Evolutionary conservation across 2,329 filamentous ascomycete species (phyloP), one percentile per base, ranked within the genome.

Genomic region (Aspergillus chevalieri): DNA sequence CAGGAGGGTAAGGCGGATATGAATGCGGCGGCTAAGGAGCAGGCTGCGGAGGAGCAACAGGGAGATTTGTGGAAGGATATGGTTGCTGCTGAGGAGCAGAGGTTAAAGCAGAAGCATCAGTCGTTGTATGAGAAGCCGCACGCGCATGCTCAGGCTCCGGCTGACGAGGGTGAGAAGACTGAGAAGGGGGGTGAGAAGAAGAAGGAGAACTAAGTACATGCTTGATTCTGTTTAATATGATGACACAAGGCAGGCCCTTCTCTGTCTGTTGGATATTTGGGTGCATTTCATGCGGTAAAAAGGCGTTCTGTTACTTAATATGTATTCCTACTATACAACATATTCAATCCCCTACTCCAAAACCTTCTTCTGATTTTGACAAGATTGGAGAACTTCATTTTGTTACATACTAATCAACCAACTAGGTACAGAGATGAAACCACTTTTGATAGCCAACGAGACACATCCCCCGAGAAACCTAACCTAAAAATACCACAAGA

Each of bases 21-120:
- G 17, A 19, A 15, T 41, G 38, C 38, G 7, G 15, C 38, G 8
- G 17, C 15, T 41, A 87, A 92, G 70, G 87, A 87, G 47, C 78
- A 88, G 57, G 88, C 94, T 80, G 92, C 91, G 82, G 79, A 87
- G 55, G 93, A 94, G 69, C 80, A 85, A 66, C 88, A 89, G 42
- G 88, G 95, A 74, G 91, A 97, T 70, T 79, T 96, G 62, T 98
- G 93, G 93, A 93, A 71, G 65, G 73, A 76, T 46, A 77, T 77
- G 74, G 72, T 77, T 52, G 72, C 68, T 47, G 70, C 69, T 4
- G 72, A 77, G 59, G 74, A 77, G 60, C 52, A 71, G 48, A 64
- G 73, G 38, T 57, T 76, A 49, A 74, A 73, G 58, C 60, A 64
- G 15, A 67, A 71, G 52, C 66, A 75, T 44, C 55, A 66, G 52